phyloP scores from a whole-genome alignment of 495 filamentous ascomycete species.

The Penicillium manginii region DNA sequence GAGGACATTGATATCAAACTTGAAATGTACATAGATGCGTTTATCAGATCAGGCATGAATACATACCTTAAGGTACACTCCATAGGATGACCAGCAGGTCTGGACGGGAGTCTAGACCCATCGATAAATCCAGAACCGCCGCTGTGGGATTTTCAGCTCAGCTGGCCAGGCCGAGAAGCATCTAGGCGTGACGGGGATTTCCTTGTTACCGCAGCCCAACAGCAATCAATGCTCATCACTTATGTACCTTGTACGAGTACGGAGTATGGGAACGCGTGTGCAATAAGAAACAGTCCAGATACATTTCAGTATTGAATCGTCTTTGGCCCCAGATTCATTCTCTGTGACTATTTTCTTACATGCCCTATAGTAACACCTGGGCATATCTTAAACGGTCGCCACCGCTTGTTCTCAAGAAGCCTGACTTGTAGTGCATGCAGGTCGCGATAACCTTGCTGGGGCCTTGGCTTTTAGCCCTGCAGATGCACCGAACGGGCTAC shows the following conservation, averaged over 20 bases:
- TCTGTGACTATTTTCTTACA: too few species aligned
- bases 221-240: neutral
- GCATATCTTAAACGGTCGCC: neutral
- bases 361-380: neutral
- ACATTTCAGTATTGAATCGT: too few species aligned
- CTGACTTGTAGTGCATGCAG: neutral
- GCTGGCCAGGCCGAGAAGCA: conserved; percentile 5
- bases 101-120: conserved; percentile 21
- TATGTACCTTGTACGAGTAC: too few species aligned
- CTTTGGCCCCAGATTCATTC: too few species aligned
- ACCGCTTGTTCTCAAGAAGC: conserved; percentile 14
- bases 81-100: too few species aligned
- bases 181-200: conserved; percentile 2
- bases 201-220: too few species aligned
- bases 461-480: conserved; percentile 5
- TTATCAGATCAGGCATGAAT: neutral
- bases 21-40: too few species aligned
- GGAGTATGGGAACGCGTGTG: too few species aligned
- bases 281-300: too few species aligned
- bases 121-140: conserved; percentile 12
- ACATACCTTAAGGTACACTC: neutral
- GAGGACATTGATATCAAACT: too few species aligned
- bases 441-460: conserved; percentile 25
- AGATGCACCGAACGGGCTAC: conserved; percentile 13
- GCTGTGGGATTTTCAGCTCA: conserved; percentile 13